phyloP scores from a whole-genome alignment of 805 yeast genomes.

The Nakazawaea ernobii region DNA sequence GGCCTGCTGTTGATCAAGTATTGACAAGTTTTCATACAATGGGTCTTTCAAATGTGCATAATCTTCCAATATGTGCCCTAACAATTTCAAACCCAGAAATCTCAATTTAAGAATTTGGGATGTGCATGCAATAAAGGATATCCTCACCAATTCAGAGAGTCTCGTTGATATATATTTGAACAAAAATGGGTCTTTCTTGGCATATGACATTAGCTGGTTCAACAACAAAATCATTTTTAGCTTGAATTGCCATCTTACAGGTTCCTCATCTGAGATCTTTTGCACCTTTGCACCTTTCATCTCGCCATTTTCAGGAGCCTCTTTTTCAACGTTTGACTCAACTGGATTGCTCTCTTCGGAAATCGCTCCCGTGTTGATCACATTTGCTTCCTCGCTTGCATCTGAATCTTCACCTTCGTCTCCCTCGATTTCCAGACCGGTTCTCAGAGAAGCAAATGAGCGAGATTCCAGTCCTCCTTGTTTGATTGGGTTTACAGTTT shows the following conservation, averaged over 20 bases:
- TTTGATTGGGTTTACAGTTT: conserved; percentile 8
- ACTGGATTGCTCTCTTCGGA: conserved; percentile 6
- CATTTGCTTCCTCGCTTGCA: conserved; percentile 18
- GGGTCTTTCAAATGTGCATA: conserved; percentile 67
- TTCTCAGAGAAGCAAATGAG: neutral
- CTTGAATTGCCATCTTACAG: conserved; percentile 54
- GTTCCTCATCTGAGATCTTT: conserved; percentile 39
- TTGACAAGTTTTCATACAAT: conserved; percentile 59
- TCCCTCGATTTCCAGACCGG: conserved; percentile 7
- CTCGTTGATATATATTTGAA: conserved; percentile 35
- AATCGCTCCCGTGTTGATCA: conserved; percentile 9
- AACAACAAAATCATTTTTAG: conserved; percentile 40
- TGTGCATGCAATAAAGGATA: conserved; percentile 79
- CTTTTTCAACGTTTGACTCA: conserved; percentile 11
- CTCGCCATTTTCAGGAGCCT: conserved; percentile 8
- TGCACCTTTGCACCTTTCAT: conserved; percentile 12
- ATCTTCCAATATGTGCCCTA: conserved; percentile 55
- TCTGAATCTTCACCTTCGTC: conserved; percentile 12
- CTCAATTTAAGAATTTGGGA: conserved; percentile 58
- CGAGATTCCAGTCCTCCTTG: conserved; percentile 5
- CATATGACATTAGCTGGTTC: conserved; percentile 33
- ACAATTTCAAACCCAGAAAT: conserved; percentile 56
- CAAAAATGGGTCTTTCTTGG: conserved; percentile 32
- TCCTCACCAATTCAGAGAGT: conserved; percentile 62
- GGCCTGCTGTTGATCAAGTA: conserved; percentile 90